Base-by-base conservation (phyloP, 352 stramenopile species). In the Globisporangium okanoganense region DNA sequence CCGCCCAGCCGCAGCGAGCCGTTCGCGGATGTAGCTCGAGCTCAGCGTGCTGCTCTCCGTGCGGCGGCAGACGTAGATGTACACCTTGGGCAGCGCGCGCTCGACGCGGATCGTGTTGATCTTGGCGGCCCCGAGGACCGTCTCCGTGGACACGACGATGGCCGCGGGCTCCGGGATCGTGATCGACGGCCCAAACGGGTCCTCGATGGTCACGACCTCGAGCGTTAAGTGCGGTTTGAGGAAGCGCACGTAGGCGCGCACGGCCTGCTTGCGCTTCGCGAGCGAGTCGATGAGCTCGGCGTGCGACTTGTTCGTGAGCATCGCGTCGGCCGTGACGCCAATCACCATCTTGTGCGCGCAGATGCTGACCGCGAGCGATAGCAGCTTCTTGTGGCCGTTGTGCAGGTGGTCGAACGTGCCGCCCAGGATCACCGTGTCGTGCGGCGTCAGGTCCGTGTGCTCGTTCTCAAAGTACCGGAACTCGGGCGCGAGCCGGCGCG, bases 371-470 rank as follows among this genome's bases (percentile, higher is more conserved):
- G 87, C 88, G 18, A 94, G 62, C 22, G 83, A 92, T 25, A 97
- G 72, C 20, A 97, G 64, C 62, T 96, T 96, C 70, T 93, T 96
- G 76, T 97, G 90, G 18, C 90, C 90, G 53, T 95, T 96, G 73
- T 97, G 90, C 29, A 97, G 73, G 52, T 94, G 82, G 65, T 97
- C 90, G 64, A 97, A 97, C 31, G 87, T 97, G 36, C 90, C 90
- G 36, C 87, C 87, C 14, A 96, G 67, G 41, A 92, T 69, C 22
- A 92, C 74, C 58, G 75, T 45, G n/a, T 85, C 70, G 58, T 87
- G 77, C 13, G 77, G 76, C 41, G 71, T 76, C 51, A 90, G 25
- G 58, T 78, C 62, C 9, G 73, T 73, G 48, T 81, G 71, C 35
- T 85, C 70, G 61, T 94, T 79, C 71, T 92, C 85, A 57, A 94